Base-by-base conservation (phyloP, 345 rosid species). In the Rhizophora mangle region DNA sequence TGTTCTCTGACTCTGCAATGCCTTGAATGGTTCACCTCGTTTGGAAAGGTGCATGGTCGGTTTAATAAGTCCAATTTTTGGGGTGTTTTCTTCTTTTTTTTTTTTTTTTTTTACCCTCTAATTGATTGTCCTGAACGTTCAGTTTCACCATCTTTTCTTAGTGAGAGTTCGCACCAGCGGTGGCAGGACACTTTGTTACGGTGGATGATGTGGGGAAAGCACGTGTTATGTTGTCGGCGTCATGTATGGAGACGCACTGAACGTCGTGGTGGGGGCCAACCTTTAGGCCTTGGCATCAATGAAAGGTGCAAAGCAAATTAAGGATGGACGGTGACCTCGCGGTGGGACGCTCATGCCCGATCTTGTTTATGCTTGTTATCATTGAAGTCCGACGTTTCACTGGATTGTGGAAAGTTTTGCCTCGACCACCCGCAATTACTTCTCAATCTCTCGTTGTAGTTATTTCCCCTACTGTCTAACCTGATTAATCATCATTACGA, bases 1-100 rank as follows among this genome's bases (percentile, higher is more conserved):
- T 80, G 69, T 68, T 76, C 39, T 80, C 83, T 27, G 78, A 71
- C 80, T 82, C 88, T 69, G 52, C 80, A 67, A 19, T 9, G 5
- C 24, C 56, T 5, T 47, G 29, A 39, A 43, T 2, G 52, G n/a
- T 60, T 15, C 22, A 4, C 62, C 30, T 29, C 46, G 49, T 18
- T 47, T 19, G 8, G 29, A 64, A 18, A 16, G 6, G 63, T 19
- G 71, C 0, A 27, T 46, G 22, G 62, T 24, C 37, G 46, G 22
- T 56, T 52, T 21, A 24, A 56, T 26, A 49, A 2, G 61, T 32
- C 61, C 30, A 53, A 3, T 67, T 1, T 6, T 0, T 6, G 24
- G 24, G 24, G 24, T 32, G n/a, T n/a, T n/a, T n/a, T n/a, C n/a
- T n/a, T 3, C 10, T n/a, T 53, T 10, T 24, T 56, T 1, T 8